phyloP scores from a whole-genome alignment of 2,329 filamentous ascomycete species.

The Berkeleyomyces rouxiae region DNA sequence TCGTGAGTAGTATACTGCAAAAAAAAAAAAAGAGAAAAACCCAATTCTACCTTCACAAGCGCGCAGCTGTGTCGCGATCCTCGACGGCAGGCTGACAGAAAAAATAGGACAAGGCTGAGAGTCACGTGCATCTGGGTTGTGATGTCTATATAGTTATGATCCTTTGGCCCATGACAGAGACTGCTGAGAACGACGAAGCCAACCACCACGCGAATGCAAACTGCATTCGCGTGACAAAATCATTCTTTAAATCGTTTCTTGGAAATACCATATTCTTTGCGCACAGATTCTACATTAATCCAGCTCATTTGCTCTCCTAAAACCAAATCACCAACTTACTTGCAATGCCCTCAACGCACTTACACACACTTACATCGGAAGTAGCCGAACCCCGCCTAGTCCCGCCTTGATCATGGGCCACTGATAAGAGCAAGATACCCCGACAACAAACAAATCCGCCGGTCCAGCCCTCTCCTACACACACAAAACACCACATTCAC shows the following conservation, averaged over 20 bases:
- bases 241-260: too few species aligned
- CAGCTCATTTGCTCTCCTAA: too few species aligned
- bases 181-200: too few species aligned
- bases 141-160: not conserved
- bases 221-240: too few species aligned
- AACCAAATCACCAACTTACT: too few species aligned
- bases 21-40: not conserved
- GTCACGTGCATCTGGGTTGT: slow-evolving; percentile 7
- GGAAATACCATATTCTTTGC: too few species aligned
- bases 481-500: not conserved
- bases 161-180: not conserved
- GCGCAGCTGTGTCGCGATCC: slow-evolving; percentile 6
- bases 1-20: not conserved
- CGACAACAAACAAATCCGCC: not conserved
- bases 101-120: slow-evolving; percentile 12
- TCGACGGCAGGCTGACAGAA: slow-evolving; percentile 8
- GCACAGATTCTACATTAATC: too few species aligned
- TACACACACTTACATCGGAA: not conserved
- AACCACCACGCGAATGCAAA: too few species aligned
- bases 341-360: not conserved
- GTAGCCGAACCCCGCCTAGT: not conserved
- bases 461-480: not conserved
- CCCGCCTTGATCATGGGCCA: not conserved
- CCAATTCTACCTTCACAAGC: not conserved
- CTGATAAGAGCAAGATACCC: not conserved